Evolutionary conservation across 805 yeast genomes (phyloP), one percentile per base, ranked within the genome.

Genomic region (Hanseniaspora opuntiae): DNA sequence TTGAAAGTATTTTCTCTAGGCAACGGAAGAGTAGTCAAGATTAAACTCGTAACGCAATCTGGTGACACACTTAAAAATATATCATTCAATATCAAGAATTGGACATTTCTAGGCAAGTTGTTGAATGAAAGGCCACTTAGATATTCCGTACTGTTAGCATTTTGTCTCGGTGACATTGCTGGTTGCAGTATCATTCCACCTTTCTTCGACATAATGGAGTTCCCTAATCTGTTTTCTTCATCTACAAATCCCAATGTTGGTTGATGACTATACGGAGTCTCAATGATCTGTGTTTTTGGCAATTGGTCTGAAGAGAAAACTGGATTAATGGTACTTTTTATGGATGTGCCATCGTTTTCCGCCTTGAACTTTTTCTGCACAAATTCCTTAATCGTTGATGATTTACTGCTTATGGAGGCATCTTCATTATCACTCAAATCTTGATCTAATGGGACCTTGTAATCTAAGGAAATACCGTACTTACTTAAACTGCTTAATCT

Each of bases 71-170:
- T 44, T 38, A 42, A 42, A 96, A 90, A 89, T 56, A 90, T 70
- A 59, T 87, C 95, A 65, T 90, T 90, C 59, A 93, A 70, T 48
- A 93, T 83, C 50, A 90, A 65, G 63, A 89, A 95, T 65, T 90
- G 98, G 0, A 94, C 93, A 59, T 79, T 78, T 9, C 95, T 93
- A 0, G 97, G 95, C n/a, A 90, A 67, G 57, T 86, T 93, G 63
- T 87, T 84, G 67, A 89, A 89, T 1, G 84, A 75, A 20, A 73
- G 61, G 39, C 64, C 63, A 59, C 66, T 64, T 59, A 73, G 62
- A 46, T 69, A 70, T 19, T 60, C 56, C n/a, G 60, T 57, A 41
- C 63, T 65, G 2, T 62, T 67, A 17, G 62, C 64, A 1, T 68
- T 63, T 32, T 62, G 63, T 44, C 65, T 60, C 4, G 68, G 65